Percentiles rank a stretch among this genome's conserved stretches.
Conservation (phyloP, 208 protist species). For the Wallacemonas sp. region DNA sequence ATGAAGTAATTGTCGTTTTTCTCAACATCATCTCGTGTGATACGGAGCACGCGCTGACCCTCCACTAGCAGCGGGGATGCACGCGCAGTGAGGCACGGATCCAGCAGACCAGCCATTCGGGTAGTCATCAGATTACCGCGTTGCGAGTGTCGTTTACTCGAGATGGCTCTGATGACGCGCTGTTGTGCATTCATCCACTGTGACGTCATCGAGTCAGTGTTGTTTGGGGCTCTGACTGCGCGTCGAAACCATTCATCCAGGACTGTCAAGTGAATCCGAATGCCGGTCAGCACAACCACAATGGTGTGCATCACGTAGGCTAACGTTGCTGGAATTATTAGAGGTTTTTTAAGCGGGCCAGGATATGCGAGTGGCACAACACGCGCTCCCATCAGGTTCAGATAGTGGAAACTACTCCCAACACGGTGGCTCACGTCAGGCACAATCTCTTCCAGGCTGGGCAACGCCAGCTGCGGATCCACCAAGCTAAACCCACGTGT, state of each 20-base stretch:
- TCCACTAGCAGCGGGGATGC: no score
- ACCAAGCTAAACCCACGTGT: neutral
- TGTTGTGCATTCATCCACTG: slow-evolving; percentile 20
- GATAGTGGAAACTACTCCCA: slow-evolving; percentile 25
- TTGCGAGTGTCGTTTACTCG: no score
- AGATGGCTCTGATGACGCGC: slow-evolving; percentile 10
- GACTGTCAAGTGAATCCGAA: slow-evolving; percentile 24
- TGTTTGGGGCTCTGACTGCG: no score
- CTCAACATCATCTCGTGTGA: no score
- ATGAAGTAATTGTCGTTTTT: no score
- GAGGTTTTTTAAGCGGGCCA: slow-evolving; percentile 21
- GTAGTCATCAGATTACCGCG: no score
- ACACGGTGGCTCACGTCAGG: neutral
- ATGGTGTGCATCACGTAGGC: slow-evolving; percentile 24
- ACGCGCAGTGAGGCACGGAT: no score
- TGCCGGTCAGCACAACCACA: slow-evolving; percentile 18
- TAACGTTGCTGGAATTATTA: slow-evolving; percentile 28
- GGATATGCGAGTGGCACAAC: slow-evolving; percentile 18
- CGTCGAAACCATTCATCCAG: slow-evolving; percentile 30
- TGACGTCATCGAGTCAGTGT: neutral
- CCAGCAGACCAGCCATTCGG: no score
- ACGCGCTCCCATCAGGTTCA: slow-evolving; percentile 23
- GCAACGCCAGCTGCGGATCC: neutral
- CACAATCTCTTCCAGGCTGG: neutral
- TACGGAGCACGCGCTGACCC: no score